Evolutionary conservation across 805 yeast genomes (phyloP).

Genomic region (Komagataella ulmi): DNA sequence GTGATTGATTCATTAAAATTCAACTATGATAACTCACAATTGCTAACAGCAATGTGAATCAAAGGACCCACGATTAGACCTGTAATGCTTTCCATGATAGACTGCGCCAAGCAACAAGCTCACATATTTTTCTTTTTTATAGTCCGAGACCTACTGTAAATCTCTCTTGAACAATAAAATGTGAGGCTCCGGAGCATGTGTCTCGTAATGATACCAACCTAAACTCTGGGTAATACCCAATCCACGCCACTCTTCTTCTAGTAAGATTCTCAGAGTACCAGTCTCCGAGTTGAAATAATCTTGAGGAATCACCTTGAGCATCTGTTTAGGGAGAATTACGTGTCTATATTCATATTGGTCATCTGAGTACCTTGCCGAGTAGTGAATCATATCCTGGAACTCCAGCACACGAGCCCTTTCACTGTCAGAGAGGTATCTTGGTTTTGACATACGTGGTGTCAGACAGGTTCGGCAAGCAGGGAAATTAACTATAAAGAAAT

Average conservation of each 20-base stretch:
- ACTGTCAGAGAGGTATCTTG: conserved; percentile 61
- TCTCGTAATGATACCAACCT: conserved; percentile 97
- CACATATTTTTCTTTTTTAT: not conserved
- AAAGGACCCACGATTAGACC: not conserved
- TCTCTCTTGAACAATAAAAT: conserved; percentile 77
- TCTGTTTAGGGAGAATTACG: conserved; percentile 91
- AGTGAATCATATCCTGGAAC: conserved; percentile 88
- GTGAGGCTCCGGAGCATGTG: conserved; percentile 98
- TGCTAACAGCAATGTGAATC: not conserved
- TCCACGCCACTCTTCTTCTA: conserved; percentile 98
- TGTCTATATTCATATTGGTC: conserved; percentile 91
- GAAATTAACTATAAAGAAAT: not conserved
- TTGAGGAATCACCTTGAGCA: conserved; percentile 86
- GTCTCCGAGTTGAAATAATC: conserved; percentile 91
- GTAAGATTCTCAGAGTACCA: conserved; percentile 79
- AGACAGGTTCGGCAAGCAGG: not conserved
- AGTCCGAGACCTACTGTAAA: conserved; percentile 9
- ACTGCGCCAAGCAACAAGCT: not conserved
- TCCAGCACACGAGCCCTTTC: conserved; percentile 83
- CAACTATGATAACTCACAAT: not conserved
- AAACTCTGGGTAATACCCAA: conserved; percentile 92
- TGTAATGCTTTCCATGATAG: not conserved
- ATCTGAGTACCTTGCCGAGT: conserved; percentile 86
- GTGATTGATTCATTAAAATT: not conserved
- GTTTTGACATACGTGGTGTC: not conserved